Evolutionary conservation across 1,284 basidiomycete species (phyloP).

Genomic region (Cryptococcus hybrid): DNA sequence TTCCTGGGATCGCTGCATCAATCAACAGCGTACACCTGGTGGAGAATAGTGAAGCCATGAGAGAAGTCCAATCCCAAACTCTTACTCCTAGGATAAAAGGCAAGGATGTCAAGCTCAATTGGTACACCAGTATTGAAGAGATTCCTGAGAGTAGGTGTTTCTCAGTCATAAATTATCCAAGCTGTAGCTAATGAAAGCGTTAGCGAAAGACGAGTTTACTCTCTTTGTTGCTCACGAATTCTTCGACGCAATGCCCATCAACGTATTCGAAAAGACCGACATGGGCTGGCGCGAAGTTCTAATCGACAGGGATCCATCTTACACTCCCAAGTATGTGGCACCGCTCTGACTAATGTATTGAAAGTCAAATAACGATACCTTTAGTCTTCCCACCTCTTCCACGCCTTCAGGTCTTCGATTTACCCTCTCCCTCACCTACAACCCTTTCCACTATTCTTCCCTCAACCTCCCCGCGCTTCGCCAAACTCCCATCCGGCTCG

Average conservation of each 20-base stretch:
- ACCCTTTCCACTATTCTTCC: conserved; percentile 66
- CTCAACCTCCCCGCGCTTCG: conserved; percentile 67
- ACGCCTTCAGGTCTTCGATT: conserved; percentile 57
- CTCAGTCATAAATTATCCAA: not conserved
- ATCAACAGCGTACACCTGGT: conserved; percentile 69
- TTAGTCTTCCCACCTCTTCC: conserved; percentile 19
- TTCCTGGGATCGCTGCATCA: conserved; percentile 58
- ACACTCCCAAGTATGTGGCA: conserved; percentile 14
- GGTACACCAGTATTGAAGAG: conserved; percentile 73
- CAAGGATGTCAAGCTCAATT: conserved; percentile 55
- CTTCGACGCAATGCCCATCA: conserved; percentile 94
- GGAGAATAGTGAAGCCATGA: conserved; percentile 72
- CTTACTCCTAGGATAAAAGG: conserved; percentile 47
- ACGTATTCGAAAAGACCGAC: conserved; percentile 77
- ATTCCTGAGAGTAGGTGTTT: conserved; percentile 54
- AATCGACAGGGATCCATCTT: conserved; percentile 57
- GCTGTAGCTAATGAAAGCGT: not conserved
- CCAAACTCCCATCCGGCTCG: conserved; percentile 62
- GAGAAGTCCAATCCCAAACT: conserved; percentile 62
- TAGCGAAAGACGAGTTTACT: conserved; percentile 62
- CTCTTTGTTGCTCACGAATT: conserved; percentile 95
- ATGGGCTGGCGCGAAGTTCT: conserved; percentile 87
- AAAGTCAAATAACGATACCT: not conserved
- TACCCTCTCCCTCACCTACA: conserved; percentile 66
- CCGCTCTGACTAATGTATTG: not conserved